These are phyloP conservation scores for Penicillium sp. DNA, from an alignment of 2,329 filamentous ascomycete genomes.

Conservation along the genomic window DNA sequence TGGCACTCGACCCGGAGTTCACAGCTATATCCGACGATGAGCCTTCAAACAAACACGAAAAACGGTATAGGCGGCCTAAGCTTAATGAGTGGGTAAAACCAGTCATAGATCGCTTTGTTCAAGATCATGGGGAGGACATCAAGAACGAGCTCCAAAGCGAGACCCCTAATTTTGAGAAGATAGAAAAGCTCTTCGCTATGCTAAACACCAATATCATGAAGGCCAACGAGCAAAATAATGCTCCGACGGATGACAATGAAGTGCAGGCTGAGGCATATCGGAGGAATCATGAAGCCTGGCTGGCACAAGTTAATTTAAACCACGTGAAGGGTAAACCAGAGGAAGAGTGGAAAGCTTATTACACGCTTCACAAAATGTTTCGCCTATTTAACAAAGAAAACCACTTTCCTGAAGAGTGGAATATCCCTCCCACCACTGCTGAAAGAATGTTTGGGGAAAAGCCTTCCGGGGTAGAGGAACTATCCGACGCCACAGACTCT, in stretches of 20 bases:
- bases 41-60: not conserved
- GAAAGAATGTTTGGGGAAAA: not conserved
- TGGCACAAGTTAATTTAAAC: not conserved
- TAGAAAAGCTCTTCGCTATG: not conserved
- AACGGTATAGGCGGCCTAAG: not conserved
- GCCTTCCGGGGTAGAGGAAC: not conserved
- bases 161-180: not conserved
- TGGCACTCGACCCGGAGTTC: not conserved
- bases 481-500: not conserved
- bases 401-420: not conserved
- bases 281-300: not conserved
- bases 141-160: not conserved
- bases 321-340: not conserved
- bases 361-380: not conserved
- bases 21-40: not conserved
- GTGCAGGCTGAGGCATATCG: not conserved
- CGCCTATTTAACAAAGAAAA: not conserved
- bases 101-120: not conserved
- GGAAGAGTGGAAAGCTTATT: not conserved
- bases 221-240: not conserved
- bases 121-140: not conserved
- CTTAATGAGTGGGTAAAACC: not conserved
- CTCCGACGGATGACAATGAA: not conserved
- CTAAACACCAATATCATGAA: not conserved
- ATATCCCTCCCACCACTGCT: not conserved